A percentile compares a stretch with the other conserved stretches of the same genome.
phyloP scores from a whole-genome alignment of 2,329 filamentous ascomycete genomes.

The Sporothrix schenckii region DNA sequence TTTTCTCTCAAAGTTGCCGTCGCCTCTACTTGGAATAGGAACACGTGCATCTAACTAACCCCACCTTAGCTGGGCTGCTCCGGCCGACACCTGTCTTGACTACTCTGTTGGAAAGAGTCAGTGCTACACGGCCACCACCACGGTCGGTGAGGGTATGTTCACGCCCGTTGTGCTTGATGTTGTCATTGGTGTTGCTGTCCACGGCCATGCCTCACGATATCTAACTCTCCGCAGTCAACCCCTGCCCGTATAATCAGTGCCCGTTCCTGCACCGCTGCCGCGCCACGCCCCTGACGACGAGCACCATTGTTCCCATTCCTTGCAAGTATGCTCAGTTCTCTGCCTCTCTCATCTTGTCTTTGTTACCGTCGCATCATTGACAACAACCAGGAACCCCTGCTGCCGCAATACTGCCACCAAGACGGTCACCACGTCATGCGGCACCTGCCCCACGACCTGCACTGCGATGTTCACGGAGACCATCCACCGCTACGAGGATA shows the following conservation, averaged over 20 bases:
- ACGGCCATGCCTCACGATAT: background rate
- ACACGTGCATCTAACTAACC: background rate
- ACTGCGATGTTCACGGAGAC: background rate
- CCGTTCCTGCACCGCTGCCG: background rate
- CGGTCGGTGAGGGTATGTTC: background rate
- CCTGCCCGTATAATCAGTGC: background rate
- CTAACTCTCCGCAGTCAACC: background rate
- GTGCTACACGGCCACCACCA: background rate
- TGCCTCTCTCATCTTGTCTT: background rate
- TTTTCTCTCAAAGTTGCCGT: background rate
- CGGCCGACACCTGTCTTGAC: background rate
- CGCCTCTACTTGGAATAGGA: background rate
- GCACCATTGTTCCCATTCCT: background rate
- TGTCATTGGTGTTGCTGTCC: too few species aligned
- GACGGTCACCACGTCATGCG: background rate
- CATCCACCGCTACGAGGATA: background rate
- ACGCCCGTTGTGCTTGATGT: too few species aligned
- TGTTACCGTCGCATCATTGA: background rate
- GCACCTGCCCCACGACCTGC: background rate
- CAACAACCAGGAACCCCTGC: background rate
- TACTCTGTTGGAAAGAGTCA: background rate
- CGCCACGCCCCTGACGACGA: slow-evolving; percentile 3
- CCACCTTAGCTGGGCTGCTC: background rate
- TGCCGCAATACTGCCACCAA: background rate
- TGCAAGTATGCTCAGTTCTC: background rate